Evolutionary conservation across 768 basidiomycete species (phyloP).

Genomic region (Udeniomyces megalosporus): DNA sequence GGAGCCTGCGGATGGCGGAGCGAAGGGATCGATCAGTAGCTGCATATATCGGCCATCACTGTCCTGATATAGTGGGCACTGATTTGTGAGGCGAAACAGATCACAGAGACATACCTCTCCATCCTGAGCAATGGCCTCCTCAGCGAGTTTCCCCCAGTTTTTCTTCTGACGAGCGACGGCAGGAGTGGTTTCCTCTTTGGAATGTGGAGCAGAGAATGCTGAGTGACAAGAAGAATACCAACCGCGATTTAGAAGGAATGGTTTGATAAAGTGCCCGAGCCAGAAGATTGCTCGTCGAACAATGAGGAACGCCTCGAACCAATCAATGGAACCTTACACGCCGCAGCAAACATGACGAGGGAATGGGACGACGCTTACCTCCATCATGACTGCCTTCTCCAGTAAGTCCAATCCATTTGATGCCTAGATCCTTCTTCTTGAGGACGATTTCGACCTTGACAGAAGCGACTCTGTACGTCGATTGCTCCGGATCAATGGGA

Average conservation of each 20-base stretch:
- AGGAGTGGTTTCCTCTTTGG: conserved; percentile 24
- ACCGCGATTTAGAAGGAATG: no score
- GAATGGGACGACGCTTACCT: background rate
- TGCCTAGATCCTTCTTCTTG: conserved; percentile 45
- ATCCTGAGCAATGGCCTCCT: conserved; percentile 38
- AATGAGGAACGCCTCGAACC: background rate
- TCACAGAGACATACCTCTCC: conserved; percentile 47
- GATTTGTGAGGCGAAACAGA: no score
- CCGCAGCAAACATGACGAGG: background rate
- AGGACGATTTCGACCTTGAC: conserved; percentile 56
- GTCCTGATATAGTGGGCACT: no score
- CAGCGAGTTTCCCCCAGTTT: conserved; percentile 78
- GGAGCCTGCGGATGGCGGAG: background rate
- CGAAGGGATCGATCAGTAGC: background rate
- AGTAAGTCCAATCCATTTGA: conserved; percentile 55
- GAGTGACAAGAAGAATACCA: conserved; percentile 6
- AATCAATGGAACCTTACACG: no score
- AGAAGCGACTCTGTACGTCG: background rate
- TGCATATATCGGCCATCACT: no score
- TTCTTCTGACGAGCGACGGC: conserved; percentile 35
- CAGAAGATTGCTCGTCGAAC: background rate
- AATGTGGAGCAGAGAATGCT: conserved; percentile 25
- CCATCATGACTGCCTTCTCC: conserved; percentile 57
- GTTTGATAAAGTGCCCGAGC: no score
- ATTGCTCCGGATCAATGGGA: conserved; percentile 1